These are phyloP conservation scores for Sporothrix humicola DNA, from an alignment of 2,329 filamentous ascomycete species.

Conservation along the genomic window DNA sequence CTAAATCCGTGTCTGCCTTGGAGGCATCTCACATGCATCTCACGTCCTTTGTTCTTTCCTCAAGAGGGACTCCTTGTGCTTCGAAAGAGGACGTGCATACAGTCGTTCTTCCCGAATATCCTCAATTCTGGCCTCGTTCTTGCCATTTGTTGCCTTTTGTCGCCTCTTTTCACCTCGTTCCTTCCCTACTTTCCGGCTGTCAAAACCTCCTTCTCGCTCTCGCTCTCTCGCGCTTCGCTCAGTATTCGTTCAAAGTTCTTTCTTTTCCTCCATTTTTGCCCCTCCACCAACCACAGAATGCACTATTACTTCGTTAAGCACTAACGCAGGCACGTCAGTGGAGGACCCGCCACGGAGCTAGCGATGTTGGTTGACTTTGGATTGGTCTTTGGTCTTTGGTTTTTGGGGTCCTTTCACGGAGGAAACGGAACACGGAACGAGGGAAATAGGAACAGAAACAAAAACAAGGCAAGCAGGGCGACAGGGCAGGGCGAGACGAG, in stretches of 20 bases:
- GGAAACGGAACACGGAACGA: neutral
- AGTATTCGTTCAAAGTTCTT: neutral
- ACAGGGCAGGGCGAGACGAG: neutral
- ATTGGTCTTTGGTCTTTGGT: too few relatives aligned
- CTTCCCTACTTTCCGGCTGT: neutral
- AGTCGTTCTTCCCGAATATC: neutral
- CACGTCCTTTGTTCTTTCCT: neutral
- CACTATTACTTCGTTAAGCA: too few relatives aligned
- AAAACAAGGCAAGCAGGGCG: neutral
- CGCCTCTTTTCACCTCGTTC: neutral
- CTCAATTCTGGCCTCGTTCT: neutral
- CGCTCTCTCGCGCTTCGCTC: neutral
- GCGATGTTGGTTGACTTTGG: neutral
- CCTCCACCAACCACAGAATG: too few relatives aligned
- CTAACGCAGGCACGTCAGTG: conserved; percentile 14
- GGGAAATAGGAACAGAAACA: neutral
- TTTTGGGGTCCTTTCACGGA: neutral
- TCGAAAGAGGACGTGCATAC: neutral
- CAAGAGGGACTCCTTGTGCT: neutral
- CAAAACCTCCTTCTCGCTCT: neutral
- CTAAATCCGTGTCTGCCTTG: conserved; percentile 19
- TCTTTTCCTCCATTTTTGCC: neutral
- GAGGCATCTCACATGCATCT: neutral
- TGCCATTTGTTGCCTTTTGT: neutral
- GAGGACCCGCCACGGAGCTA: conserved; percentile 13